phyloP scores from a whole-genome alignment of 306 rosid species.

The Vigna hirtella region DNA sequence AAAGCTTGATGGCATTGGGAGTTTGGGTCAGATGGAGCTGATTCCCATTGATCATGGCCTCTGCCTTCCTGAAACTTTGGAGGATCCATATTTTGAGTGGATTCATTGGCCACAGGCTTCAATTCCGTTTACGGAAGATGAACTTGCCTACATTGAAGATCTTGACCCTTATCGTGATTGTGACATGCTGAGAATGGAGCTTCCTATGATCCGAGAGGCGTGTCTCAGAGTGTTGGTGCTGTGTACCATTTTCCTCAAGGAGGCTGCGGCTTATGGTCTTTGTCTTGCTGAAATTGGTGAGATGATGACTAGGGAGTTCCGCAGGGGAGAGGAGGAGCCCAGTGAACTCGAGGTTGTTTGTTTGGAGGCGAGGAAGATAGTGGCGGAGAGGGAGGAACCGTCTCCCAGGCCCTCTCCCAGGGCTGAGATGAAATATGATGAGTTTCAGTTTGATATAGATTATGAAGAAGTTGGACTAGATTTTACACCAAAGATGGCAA shows the following conservation, averaged over 20 bases:
- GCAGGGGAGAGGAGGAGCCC: slow-evolving; percentile 88
- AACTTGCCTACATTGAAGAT: slow-evolving; percentile 72
- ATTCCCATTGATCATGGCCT: slow-evolving; percentile 98
- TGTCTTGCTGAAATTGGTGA: slow-evolving; percentile 97
- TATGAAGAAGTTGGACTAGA: slow-evolving; percentile 63
- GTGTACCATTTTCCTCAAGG: slow-evolving; percentile 89
- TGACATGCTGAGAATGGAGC: slow-evolving; percentile 78
- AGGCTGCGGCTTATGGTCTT: slow-evolving; percentile 78
- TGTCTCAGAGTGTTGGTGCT: slow-evolving; percentile 90
- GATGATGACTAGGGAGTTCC: slow-evolving; percentile 97
- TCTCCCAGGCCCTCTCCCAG: slow-evolving; percentile 75
- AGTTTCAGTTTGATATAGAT: slow-evolving; percentile 75
- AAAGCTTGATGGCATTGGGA: slow-evolving; percentile 78
- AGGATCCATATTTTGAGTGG: slow-evolving; percentile 99
- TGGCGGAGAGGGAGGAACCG: slow-evolving; percentile 67
- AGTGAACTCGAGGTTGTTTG: slow-evolving; percentile 95
- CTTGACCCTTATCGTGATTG: slow-evolving; percentile 72
- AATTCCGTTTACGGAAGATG: slow-evolving; percentile 91
- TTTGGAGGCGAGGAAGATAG: slow-evolving; percentile 77
- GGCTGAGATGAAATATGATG: slow-evolving; percentile 59
- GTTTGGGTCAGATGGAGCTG: slow-evolving; percentile 91
- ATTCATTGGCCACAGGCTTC: slow-evolving; percentile 99
- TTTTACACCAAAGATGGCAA: slow-evolving; percentile 40
- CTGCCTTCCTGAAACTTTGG: slow-evolving; percentile 91
- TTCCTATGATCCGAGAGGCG: slow-evolving; percentile 97